Evolutionary conservation across 129 eudicot species (phyloP).

Genomic region (Erigeron canadensis): DNA sequence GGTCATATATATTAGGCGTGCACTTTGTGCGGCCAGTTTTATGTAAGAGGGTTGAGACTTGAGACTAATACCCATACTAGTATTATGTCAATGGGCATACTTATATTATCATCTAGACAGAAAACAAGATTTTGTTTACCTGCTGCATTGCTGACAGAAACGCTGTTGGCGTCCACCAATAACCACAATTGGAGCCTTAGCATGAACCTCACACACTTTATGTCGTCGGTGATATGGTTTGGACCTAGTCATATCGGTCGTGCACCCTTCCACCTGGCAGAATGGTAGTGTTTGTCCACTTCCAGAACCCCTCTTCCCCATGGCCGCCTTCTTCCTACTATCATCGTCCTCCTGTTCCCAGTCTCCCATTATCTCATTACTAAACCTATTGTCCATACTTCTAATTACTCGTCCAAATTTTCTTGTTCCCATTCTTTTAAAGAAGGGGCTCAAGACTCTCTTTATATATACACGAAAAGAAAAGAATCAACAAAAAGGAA

Average conservation of each 20-base stretch:
- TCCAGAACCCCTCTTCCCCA: slow-evolving; percentile 47
- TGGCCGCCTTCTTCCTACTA: slow-evolving; percentile 34
- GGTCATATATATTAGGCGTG: neutral
- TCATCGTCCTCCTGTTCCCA: slow-evolving; percentile 57
- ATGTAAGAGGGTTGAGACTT: neutral
- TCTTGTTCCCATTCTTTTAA: slow-evolving; percentile 37
- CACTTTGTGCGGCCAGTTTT: neutral
- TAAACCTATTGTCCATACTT: slow-evolving; percentile 41
- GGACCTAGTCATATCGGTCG: slow-evolving; percentile 55
- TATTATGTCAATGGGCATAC: neutral
- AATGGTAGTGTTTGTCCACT: slow-evolving; percentile 46
- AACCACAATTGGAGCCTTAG: slow-evolving; percentile 68
- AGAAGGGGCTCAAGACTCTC: slow-evolving; percentile 4
- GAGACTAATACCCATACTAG: neutral
- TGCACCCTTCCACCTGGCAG: slow-evolving; percentile 75
- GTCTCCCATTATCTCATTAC: slow-evolving; percentile 41
- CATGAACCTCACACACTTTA: slow-evolving; percentile 81
- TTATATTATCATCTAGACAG: neutral
- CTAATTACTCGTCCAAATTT: slow-evolving; percentile 37
- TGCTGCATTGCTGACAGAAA: slow-evolving; percentile 98
- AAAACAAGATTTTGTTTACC: slow-evolving; percentile 36
- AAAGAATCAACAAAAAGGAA: slow-evolving; percentile 12
- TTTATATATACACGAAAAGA: neutral
- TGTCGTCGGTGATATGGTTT: slow-evolving; percentile 81
- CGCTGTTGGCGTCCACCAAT: slow-evolving; percentile 61